Percentiles rank a stretch among this genome's conserved stretches.
phyloP scores from a whole-genome alignment of 805 yeast species.

The Hanseniaspora lachancei region DNA sequence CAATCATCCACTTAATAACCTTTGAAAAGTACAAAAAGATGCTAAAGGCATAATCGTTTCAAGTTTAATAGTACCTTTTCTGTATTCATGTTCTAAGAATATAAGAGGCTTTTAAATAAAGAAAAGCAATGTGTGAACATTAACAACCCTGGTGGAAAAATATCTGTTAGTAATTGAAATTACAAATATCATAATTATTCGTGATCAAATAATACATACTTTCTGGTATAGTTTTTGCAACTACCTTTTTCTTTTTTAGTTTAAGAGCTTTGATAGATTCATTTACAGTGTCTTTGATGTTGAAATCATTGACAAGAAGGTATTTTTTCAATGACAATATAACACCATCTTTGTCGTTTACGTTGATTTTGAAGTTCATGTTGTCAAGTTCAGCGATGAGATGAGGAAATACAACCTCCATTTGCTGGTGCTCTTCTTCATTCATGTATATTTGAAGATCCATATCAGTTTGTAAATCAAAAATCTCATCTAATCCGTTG shows the following conservation, averaged over 20 bases:
- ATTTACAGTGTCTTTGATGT: background rate
- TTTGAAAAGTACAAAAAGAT: no score
- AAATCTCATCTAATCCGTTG: background rate
- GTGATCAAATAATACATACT: constrained; percentile 1
- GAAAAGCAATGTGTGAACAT: no score
- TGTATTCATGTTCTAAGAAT: no score
- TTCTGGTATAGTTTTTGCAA: background rate
- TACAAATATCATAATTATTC: no score
- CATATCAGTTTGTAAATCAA: constrained; percentile 3
- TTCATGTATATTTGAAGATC: constrained; percentile 7
- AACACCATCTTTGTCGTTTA: background rate
- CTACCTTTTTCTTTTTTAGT: constrained; percentile 1
- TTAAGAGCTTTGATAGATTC: background rate
- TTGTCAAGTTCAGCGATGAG: background rate
- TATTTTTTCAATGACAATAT: constrained; percentile 2
- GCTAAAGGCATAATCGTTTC: no score
- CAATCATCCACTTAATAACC: no score
- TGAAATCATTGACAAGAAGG: constrained; percentile 3
- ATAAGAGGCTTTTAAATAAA: no score
- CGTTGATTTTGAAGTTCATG: background rate
- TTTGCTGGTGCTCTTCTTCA: background rate
- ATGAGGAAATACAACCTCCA: background rate
- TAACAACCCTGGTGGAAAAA: no score
- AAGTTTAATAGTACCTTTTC: no score
- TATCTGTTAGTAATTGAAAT: background rate